A percentile compares a stretch with the other conserved stretches of the same genome.
These are phyloP conservation scores for Lophiotrema nucula DNA, from an alignment of 495 filamentous ascomycete species.

Conservation along the genomic window DNA sequence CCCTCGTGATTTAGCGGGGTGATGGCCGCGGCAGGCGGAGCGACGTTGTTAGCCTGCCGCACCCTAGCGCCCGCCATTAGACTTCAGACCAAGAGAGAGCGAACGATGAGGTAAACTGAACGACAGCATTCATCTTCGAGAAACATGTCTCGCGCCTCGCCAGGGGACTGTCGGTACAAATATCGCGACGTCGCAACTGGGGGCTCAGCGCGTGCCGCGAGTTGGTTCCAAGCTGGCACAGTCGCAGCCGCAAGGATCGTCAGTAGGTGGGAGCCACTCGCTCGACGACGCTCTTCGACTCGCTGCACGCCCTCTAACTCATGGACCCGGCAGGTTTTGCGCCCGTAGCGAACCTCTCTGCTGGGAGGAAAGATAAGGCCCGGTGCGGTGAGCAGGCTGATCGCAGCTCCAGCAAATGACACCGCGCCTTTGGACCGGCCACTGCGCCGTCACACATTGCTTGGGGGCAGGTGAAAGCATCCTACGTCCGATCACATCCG, in stretches of 20 bases:
- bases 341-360: not conserved
- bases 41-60: not conserved
- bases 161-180: not conserved
- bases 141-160: not conserved
- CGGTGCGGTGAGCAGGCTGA: no score
- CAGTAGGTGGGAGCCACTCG: no score
- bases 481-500: no score
- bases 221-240: not conserved
- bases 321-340: not conserved
- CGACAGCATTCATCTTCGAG: not conserved
- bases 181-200: not conserved
- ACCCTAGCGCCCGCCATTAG: not conserved
- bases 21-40: not conserved
- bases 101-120: not conserved
- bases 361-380: no score
- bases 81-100: not conserved
- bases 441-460: no score
- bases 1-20: not conserved
- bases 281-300: not conserved
- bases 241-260: not conserved
- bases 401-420: no score
- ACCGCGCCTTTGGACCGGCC: no score
- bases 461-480: no score
- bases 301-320: not conserved
- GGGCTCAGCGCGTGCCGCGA: not conserved